Evolutionary conservation across 2,329 filamentous ascomycete species (phyloP), one percentile per base, ranked within the genome.

Genomic region (Talaromyces marneffei): DNA sequence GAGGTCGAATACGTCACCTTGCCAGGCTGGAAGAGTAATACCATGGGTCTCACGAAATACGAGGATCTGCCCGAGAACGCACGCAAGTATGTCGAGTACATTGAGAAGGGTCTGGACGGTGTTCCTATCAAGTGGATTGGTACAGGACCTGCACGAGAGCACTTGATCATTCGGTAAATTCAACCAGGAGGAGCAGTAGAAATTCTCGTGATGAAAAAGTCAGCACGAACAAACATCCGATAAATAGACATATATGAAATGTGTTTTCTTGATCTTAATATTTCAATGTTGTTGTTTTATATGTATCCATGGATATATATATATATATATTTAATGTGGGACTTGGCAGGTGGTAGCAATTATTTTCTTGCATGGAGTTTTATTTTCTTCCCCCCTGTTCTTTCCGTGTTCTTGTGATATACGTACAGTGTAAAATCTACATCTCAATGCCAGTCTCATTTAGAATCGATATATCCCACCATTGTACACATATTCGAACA

Each of bases 51-150:
- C 50, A 83, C 78, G 69, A 80, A 75, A 64, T 87, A 79, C 70
- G 81, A 83, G 55, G 79, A 85, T 23, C 70, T 87, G 54, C 85
- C 85, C 1, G 69, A 71, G 60, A 82, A 86, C 62, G 85, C 85
- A 29, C 77, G 78, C 65, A 80, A 80, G 63, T 87, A 87, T 66
- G 76, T 87, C 60, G 80, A 85, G 72, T 87, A 81, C 70, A 85
- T 87, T 66, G 85, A 87, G 76, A 67, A 68, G 54, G 77, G 82
- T 64, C 79, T 84, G 60, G 74, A 63, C 53, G 83, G 80, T 54
- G 80, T 87, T 42, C 80, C 77, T 64, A 76, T 87, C 62, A 85
- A 83, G 75, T 87, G 83, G 77, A 85, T 87, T 69, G 85, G 85
- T 40, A 85, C 84, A 9, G 85, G 85, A 12, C 85, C 85, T 60